These are phyloP conservation scores for Tolypocladium tropicale DNA, from an alignment of 2,329 filamentous ascomycete genomes.

Conservation along the genomic window DNA sequence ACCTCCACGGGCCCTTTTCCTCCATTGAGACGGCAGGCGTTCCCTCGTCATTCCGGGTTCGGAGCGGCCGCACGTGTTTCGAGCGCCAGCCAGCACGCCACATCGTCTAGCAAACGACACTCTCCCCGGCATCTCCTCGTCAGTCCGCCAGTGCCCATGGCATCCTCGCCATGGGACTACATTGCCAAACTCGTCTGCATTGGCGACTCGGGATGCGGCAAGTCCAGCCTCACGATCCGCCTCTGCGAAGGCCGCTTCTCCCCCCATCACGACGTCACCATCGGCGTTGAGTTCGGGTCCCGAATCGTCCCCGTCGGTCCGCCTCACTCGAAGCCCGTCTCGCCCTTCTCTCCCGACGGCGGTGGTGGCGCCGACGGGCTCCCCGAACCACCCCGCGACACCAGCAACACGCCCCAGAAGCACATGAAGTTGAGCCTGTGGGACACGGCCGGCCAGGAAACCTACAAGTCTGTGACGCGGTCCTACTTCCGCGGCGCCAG, in stretches of 20 bases:
- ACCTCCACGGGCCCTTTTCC: background rate
- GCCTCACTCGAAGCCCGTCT: constrained; percentile 48
- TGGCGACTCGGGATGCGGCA: constrained; percentile 92
- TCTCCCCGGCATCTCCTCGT: background rate
- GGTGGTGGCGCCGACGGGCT: constrained; percentile 27
- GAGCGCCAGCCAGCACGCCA: background rate
- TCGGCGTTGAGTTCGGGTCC: constrained; percentile 92
- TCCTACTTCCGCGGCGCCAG: constrained; percentile 81
- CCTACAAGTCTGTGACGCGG: constrained; percentile 90
- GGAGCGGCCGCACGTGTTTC: background rate
- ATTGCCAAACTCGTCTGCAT: constrained; percentile 98
- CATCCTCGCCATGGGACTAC: constrained; percentile 80
- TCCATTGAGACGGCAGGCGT: background rate
- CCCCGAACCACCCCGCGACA: constrained; percentile 39
- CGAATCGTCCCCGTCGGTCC: constrained; percentile 86
- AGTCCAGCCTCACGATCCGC: constrained; percentile 86
- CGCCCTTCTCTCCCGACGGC: constrained; percentile 12
- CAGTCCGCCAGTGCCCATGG: constrained; percentile 31
- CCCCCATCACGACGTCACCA: constrained; percentile 90
- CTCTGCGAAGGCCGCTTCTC: constrained; percentile 96
- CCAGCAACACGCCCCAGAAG: constrained; percentile 38
- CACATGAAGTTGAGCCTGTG: constrained; percentile 92
- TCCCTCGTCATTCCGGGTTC: background rate
- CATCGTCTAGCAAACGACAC: background rate
- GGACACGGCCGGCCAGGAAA: constrained; percentile 96